Base-by-base conservation (phyloP, 1,139 yeast genomes). In the Pneumocystis oryctolagi region DNA sequence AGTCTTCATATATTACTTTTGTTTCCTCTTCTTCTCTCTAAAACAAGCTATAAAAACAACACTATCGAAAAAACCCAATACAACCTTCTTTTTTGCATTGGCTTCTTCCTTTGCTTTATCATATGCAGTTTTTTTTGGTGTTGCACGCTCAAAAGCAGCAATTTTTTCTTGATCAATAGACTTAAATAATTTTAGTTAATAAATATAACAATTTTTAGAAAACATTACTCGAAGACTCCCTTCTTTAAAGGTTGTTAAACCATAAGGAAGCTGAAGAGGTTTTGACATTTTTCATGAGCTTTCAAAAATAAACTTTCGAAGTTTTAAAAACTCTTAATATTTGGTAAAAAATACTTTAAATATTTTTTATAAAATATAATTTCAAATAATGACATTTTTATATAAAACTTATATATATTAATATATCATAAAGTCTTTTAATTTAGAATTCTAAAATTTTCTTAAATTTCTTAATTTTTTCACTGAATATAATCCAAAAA, bases 81-180 rank as follows among this genome's bases (percentile, higher is more conserved):
- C 12, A 47, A 47, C 55, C 16, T 47, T 47, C 25, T 47, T 47
- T 9, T 59, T 59, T 30, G 60, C 63, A 59, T 63, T 65, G 31
- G 66, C 68, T n/a, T 61, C 65, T 20, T 65, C 67, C 20, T 58
- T 40, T 12, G 67, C 66, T 30, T 62, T 60, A 32, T 67, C 68
- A 40, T 65, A 65, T 37, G 66, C 64, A 4, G 66, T 60, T 56
- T 64, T 64, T 18, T 57, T 47, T 42, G 63, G 53, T 20, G 62
- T 55, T 5, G 63, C 60, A 18, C 60, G 42, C 18, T 60, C 60
- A 58, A 47, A 63, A 18, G 64, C 63, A 14, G 63, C 40, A 40
- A 62, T 30, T 32, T 62, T 62, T 31, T 58, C 61, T 18, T 34
- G 37, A 28, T 61, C 55, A 47, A 47, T 47, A 47, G 71, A 64